phyloP scores from a whole-genome alignment of 176 grass and related monocot species.

The Paspalum vaginatum region DNA sequence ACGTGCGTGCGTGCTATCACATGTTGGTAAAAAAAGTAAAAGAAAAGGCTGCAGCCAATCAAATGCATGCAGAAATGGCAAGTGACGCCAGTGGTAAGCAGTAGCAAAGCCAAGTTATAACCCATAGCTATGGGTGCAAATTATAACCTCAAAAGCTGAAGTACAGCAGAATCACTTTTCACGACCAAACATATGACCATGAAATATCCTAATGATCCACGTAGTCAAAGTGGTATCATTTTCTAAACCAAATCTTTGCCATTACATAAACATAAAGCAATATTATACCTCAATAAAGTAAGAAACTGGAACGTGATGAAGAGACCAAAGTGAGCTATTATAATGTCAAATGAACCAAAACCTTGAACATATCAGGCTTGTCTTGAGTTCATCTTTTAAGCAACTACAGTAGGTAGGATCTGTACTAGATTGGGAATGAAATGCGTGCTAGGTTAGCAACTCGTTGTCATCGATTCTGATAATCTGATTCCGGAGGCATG shows the following conservation, averaged over 20 bases:
- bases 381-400: neutral
- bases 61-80: neutral
- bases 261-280: neutral
- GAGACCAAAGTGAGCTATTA: neutral
- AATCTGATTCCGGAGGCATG: neutral
- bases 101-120: neutral
- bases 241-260: conserved; percentile 4
- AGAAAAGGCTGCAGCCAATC: neutral
- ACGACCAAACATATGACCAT: conserved; percentile 3
- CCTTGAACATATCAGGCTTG: neutral
- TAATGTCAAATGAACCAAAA: neutral
- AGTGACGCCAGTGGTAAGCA: neutral
- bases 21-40: too few species aligned
- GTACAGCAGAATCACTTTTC: conserved; percentile 18
- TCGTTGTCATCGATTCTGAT: neutral
- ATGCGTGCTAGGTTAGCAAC: conserved; percentile 1
- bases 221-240: neutral
- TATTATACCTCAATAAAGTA: neutral
- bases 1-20: too few species aligned
- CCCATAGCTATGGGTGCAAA: neutral
- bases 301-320: neutral
- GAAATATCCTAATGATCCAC: conserved; percentile 25
- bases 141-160: neutral
- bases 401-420: neutral
- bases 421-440: neutral